Percentiles rank a stretch among this genome's conserved stretches.
Evolutionary conservation across 805 yeast species (phyloP).

Genomic region (Maudiozyma barnettii): DNA sequence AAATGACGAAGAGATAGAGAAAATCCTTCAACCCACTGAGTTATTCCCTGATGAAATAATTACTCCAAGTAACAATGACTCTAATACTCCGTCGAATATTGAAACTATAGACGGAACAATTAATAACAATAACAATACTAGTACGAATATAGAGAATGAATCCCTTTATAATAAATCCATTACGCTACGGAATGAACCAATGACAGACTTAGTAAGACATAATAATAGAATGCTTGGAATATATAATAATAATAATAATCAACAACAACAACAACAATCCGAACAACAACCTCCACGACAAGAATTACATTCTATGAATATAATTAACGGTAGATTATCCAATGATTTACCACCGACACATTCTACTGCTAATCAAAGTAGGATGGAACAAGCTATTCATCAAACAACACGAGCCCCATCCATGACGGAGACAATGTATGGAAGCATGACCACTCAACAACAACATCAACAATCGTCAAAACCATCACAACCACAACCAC

Average conservation of each 20-base stretch:
- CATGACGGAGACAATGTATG: background rate
- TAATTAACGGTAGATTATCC: background rate
- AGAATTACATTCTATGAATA: background rate
- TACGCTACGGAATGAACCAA: background rate
- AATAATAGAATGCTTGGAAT: background rate
- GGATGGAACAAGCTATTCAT: no score
- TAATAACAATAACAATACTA: background rate
- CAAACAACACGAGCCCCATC: background rate
- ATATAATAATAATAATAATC: no score
- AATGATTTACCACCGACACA: background rate
- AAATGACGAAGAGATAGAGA: conserved; percentile 23
- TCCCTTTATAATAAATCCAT: background rate
- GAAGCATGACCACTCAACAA: background rate
- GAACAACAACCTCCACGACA: no score
- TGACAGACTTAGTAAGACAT: conserved; percentile 11
- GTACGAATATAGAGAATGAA: background rate
- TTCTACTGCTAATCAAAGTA: no score
- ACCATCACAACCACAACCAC: conserved; percentile 3
- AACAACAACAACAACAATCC: no score
- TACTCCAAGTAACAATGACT: conserved; percentile 1
- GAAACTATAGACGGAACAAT: background rate
- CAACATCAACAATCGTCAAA: background rate
- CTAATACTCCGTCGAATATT: background rate
- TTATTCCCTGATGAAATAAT: conserved; percentile 8
- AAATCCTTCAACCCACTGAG: conserved; percentile 12